A percentile compares a stretch with the other conserved stretches of the same genome.
phyloP scores from a whole-genome alignment of 2,329 filamentous ascomycete genomes.

The Trichoderma guizhouense region DNA sequence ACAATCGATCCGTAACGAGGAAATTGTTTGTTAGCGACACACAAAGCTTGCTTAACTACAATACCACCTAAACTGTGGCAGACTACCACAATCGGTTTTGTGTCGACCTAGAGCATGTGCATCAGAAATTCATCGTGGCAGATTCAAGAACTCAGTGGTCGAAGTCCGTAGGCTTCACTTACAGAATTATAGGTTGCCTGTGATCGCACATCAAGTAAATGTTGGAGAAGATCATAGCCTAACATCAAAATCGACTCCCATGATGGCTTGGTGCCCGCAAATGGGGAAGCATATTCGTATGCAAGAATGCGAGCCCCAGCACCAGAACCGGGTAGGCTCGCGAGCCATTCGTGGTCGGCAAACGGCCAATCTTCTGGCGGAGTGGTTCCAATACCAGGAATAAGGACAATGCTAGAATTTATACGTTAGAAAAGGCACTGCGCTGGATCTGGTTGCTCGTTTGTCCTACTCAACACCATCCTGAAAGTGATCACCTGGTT shows the following conservation, averaged over 20 bases:
- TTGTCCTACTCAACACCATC: background rate
- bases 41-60: background rate
- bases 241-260: background rate
- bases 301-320: background rate
- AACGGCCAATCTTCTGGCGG: background rate
- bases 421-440: background rate
- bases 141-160: too few species aligned
- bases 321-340: background rate
- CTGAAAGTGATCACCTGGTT: background rate
- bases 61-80: background rate
- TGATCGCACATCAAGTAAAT: background rate
- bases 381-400: background rate
- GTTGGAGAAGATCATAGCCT: background rate
- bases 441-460: background rate
- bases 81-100: background rate
- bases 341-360: background rate
- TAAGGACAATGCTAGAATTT: background rate
- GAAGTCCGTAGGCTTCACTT: background rate
- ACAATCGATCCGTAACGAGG: background rate
- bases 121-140: background rate
- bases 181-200: background rate
- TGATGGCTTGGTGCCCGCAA: background rate
- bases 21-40: background rate
- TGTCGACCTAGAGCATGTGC: background rate
- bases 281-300: background rate